Percentiles rank a stretch among this genome's conserved stretches.
These are phyloP conservation scores for Alternaria ethzedia DNA, from an alignment of 2,329 filamentous ascomycete genomes.

Conservation along the genomic window DNA sequence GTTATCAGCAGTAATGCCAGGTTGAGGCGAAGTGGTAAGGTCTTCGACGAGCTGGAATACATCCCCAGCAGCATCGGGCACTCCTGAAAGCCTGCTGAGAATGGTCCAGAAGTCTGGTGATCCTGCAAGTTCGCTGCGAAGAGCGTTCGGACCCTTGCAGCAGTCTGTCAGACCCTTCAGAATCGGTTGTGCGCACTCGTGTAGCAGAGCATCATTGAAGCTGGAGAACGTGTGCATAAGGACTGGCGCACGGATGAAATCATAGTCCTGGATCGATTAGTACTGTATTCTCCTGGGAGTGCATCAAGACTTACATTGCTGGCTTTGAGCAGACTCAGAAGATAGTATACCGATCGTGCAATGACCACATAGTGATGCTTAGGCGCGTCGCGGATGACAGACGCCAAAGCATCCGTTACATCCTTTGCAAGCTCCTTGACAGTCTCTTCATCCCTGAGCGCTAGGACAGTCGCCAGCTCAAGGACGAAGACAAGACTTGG, in stretches of 20 bases:
- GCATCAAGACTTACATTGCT: constrained; percentile 72
- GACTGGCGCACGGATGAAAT: constrained; percentile 90
- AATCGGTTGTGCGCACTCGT: constrained; percentile 76
- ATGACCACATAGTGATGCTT: constrained; percentile 84
- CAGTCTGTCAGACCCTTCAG: constrained; percentile 81
- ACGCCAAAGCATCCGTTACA: constrained; percentile 80
- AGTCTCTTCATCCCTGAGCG: constrained; percentile 76
- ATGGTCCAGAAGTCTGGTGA: constrained; percentile 98
- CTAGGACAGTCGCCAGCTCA: constrained; percentile 84
- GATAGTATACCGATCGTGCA: constrained; percentile 84
- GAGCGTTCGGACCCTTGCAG: constrained; percentile 75
- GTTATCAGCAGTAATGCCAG: constrained; percentile 91
- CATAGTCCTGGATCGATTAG: constrained; percentile 68
- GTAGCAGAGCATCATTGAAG: constrained; percentile 78
- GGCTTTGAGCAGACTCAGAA: constrained; percentile 78
- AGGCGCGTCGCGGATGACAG: constrained; percentile 77
- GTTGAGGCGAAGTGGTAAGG: constrained; percentile 71
- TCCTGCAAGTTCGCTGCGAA: constrained; percentile 91
- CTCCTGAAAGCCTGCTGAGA: constrained; percentile 74
- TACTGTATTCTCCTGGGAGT: background rate
- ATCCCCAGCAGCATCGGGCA: constrained; percentile 72
- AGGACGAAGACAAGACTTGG: constrained; percentile 88
- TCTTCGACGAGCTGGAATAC: constrained; percentile 89
- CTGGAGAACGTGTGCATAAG: constrained; percentile 90
- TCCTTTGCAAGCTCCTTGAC: constrained; percentile 76